Percentiles rank a stretch among this genome's conserved stretches.
Evolutionary conservation across 2,329 filamentous ascomycete genomes (phyloP).

Genomic region (Xylaria sp.): DNA sequence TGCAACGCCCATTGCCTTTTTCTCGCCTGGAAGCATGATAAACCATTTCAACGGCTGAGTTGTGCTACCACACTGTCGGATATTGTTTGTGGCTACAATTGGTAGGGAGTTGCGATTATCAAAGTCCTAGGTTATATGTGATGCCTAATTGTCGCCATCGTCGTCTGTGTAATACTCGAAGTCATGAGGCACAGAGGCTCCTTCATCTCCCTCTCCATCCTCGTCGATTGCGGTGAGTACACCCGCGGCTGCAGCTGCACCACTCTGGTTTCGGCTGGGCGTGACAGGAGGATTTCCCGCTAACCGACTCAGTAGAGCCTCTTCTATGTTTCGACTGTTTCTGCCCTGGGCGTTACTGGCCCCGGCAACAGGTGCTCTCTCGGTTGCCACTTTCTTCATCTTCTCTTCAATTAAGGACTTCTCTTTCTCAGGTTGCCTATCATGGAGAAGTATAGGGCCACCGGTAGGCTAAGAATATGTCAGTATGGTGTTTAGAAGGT

Average conservation of each 20-base stretch:
- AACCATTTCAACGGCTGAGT: no score
- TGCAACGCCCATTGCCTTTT: constrained; percentile 12
- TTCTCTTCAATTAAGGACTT: constrained; percentile 91
- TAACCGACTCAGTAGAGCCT: constrained; percentile 45
- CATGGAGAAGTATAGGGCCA: constrained; percentile 89
- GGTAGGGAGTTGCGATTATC: no score
- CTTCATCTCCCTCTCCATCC: constrained; percentile 77
- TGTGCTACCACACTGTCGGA: not conserved
- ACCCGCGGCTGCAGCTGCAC: constrained; percentile 78
- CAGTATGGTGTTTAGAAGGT: constrained; percentile 50
- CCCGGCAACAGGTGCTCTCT: constrained; percentile 68
- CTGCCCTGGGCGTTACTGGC: constrained; percentile 41
- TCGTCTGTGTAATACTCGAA: constrained; percentile 84
- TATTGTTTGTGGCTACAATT: not conserved
- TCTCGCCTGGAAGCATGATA: not conserved
- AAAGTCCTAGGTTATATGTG: no score
- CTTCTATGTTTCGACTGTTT: constrained; percentile 51
- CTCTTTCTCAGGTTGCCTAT: constrained; percentile 80
- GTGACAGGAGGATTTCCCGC: constrained; percentile 44
- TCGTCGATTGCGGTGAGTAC: constrained; percentile 91
- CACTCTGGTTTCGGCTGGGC: constrained; percentile 50
- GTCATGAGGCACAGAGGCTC: constrained; percentile 75
- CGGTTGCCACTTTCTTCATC: constrained; percentile 80
- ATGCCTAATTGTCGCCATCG: constrained; percentile 58
- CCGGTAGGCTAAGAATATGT: constrained; percentile 78